These are phyloP conservation scores for Orbilia javanica DNA, from an alignment of 2,329 filamentous ascomycete species.

Conservation along the genomic window DNA sequence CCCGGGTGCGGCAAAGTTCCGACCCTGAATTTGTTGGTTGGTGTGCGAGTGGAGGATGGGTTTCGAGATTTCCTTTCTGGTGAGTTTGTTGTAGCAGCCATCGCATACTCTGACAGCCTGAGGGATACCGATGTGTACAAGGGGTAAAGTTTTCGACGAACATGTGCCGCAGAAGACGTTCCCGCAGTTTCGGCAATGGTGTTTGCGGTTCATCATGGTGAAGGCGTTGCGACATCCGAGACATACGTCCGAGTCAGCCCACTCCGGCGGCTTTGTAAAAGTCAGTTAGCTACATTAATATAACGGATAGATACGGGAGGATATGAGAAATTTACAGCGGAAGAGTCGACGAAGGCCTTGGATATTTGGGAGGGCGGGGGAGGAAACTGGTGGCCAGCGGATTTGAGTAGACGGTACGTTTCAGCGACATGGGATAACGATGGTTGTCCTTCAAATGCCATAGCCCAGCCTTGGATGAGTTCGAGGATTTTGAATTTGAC, in stretches of 20 bases:
- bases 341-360: constrained; percentile 98
- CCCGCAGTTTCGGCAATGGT: constrained; percentile 97
- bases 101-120: constrained; percentile 95
- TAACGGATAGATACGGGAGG: background rate
- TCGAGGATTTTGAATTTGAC: constrained; percentile 93
- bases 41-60: constrained; percentile 61
- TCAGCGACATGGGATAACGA: constrained; percentile 89
- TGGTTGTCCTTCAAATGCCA: constrained; percentile 84
- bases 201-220: constrained; percentile 97
- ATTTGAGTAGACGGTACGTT: constrained; percentile 83
- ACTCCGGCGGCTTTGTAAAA: constrained; percentile 82
- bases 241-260: constrained; percentile 97
- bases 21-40: constrained; percentile 64
- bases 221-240: constrained; percentile 97
- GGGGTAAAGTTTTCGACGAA: constrained; percentile 85
- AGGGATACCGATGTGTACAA: constrained; percentile 92
- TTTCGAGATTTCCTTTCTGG: constrained; percentile 34
- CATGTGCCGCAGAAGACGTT: constrained; percentile 97
- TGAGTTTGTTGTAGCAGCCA: constrained; percentile 80
- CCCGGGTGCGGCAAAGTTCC: constrained; percentile 69
- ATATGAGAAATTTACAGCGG: constrained; percentile 76
- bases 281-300: constrained; percentile 26
- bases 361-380: constrained; percentile 81
- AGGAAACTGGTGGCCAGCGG: constrained; percentile 89
- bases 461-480: constrained; percentile 92